Base-by-base conservation (phyloP, 2,329 filamentous ascomycete species). In the Hypoxylon sp. region DNA sequence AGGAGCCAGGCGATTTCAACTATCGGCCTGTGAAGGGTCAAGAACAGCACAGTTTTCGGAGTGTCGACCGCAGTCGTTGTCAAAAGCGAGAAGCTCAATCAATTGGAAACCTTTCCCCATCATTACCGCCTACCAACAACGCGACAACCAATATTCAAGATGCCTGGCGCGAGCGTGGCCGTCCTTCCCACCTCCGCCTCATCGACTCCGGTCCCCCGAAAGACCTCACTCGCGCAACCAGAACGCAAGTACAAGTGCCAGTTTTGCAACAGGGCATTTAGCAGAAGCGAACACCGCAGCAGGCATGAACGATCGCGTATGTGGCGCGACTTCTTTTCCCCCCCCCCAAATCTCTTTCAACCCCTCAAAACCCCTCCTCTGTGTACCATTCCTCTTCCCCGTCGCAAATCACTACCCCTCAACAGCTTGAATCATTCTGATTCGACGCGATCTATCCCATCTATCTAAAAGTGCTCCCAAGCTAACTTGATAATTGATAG, bases 181-280 rank as follows among this genome's bases (percentile, higher is more conserved):
- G 86, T 88, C 75, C 84, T 90, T 75, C 84, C 91, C 78, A 73
- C 77, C 47, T 82, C 88, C 75, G 87, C 88, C 78, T 84, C 89
- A 78, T 88, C 93, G 78, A 88, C 90, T 78, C 87, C 92, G 79
- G 88, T 88, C 76, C 87, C 91, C 78, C 90, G 92, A 82, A 97
- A 97, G 83, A 83, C 91, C 73, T 86, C 91, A 69, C 84, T 91
- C 75, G 91, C 90, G 68, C 77, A 76, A 75, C 94, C 94, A 63
- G 96, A 98, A 86, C 95, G 97, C 86, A 97, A 98, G 84, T 99
- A 99, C 90, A 98, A 98, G 82, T 99, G 96, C 85, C 94, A 97
- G 86, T 98, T 97, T 83, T 98, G 96, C 86, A 94, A 94, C 83
- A 89, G 96, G 82, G 96, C 96, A 72, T 99, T 99, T 82, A 98